phyloP scores from a whole-genome alignment of 2,329 filamentous ascomycete species.

The Tolypocladium tropicale region DNA sequence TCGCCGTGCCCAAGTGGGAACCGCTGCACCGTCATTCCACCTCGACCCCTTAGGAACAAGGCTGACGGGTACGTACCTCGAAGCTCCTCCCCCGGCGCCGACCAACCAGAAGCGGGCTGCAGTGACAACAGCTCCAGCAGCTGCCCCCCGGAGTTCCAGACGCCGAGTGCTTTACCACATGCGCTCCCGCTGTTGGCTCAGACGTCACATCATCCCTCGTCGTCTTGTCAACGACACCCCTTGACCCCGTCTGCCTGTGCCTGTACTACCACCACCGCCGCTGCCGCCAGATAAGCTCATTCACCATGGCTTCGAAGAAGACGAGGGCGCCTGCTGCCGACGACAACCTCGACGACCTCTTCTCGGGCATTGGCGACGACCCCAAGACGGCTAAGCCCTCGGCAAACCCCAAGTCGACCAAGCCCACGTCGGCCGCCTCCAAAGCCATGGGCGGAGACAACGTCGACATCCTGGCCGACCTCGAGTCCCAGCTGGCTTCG shows the following conservation, averaged over 20 bases:
- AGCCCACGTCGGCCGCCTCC: conserved; percentile 29
- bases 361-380: conserved; percentile 50
- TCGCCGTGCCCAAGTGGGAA: not conserved
- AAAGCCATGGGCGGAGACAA: conserved; percentile 45
- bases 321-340: conserved; percentile 44
- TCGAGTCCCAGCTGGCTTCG: conserved; percentile 62
- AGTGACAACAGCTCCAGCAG: not conserved
- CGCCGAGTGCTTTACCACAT: not conserved
- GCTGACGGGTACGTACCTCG: not conserved
- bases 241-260: not conserved
- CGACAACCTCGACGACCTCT: conserved; percentile 56
- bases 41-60: not conserved
- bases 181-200: not conserved
- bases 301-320: conserved; percentile 50
- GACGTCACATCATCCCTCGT: not conserved
- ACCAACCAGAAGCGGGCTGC: not conserved
- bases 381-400: conserved; percentile 36
- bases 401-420: conserved; percentile 27
- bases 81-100: not conserved
- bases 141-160: not conserved
- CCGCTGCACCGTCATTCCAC: not conserved
- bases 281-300: not conserved
- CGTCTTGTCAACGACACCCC: not conserved
- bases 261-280: not conserved
- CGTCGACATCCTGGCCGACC: conserved; percentile 70